Evolutionary conservation across 2,329 filamentous ascomycete genomes (phyloP).

Genomic region (Aspergillus glaucus): DNA sequence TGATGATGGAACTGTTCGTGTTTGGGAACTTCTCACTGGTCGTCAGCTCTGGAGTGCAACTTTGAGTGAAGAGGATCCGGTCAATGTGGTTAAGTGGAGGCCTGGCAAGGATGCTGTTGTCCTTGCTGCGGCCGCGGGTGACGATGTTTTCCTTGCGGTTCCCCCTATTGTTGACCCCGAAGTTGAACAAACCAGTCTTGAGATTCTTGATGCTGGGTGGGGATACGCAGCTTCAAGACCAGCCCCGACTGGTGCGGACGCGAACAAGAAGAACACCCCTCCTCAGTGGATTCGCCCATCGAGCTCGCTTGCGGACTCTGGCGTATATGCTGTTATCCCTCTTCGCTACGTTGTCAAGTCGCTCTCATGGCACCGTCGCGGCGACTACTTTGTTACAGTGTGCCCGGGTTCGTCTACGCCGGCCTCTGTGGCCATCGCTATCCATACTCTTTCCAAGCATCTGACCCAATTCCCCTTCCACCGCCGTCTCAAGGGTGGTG

Average conservation of each 20-base stretch:
- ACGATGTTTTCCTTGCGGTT: constrained; percentile 78
- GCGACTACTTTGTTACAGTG: constrained; percentile 90
- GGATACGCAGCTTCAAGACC: constrained; percentile 69
- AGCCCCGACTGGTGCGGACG: constrained; percentile 44
- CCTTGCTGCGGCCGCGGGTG: constrained; percentile 75
- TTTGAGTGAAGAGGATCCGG: constrained; percentile 68
- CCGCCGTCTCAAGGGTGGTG: constrained; percentile 60
- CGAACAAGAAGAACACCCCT: constrained; percentile 63
- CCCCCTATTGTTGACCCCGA: constrained; percentile 67
- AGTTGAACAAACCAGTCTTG: constrained; percentile 66
- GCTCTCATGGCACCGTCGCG: constrained; percentile 86
- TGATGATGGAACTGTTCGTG: constrained; percentile 83
- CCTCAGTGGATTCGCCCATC: constrained; percentile 81
- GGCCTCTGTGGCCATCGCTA: constrained; percentile 64
- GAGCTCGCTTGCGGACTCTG: constrained; percentile 61
- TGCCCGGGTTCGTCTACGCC: constrained; percentile 58
- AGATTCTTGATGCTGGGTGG: constrained; percentile 80
- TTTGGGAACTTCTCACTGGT: constrained; percentile 83
- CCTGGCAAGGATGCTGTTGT: constrained; percentile 75
- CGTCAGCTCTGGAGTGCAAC: constrained; percentile 81
- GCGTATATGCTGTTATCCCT: constrained; percentile 73
- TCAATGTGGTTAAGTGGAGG: constrained; percentile 84
- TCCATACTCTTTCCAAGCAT: constrained; percentile 93
- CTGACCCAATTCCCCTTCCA: constrained; percentile 92
- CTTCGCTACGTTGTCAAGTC: constrained; percentile 77